phyloP scores from a whole-genome alignment of 176 grass and related monocot species.

The Paspalum notatum region DNA sequence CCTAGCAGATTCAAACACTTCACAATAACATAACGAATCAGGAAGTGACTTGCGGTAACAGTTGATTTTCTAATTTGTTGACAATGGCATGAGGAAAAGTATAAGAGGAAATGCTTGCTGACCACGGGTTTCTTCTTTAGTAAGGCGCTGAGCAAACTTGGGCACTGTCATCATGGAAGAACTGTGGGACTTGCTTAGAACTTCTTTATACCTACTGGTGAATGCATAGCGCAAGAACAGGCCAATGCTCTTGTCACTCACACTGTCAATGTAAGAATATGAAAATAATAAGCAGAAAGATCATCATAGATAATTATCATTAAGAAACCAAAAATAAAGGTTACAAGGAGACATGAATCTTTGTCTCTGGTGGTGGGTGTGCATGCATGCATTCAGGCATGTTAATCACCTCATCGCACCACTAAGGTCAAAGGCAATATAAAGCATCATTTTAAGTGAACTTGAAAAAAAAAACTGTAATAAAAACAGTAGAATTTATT shows the following conservation, averaged over 20 bases:
- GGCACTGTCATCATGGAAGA: conserved; percentile 53
- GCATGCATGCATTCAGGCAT: not conserved
- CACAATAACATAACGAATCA: not conserved
- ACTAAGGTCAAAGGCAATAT: not conserved
- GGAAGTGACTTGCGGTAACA: not conserved
- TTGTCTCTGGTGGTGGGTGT: not conserved
- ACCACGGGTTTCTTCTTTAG: conserved; percentile 81
- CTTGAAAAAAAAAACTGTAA: not conserved
- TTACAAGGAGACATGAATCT: not conserved
- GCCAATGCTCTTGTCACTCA: conserved; percentile 73
- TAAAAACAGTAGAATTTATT: not conserved
- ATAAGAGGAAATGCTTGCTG: not conserved
- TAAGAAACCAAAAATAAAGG: not conserved
- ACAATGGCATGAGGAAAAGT: conserved; percentile 7
- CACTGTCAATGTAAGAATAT: conserved; percentile 47
- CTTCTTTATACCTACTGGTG: conserved; percentile 77
- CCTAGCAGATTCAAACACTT: conserved; percentile 76
- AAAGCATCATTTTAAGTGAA: not conserved
- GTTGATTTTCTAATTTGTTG: not conserved
- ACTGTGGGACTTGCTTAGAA: conserved; percentile 88
- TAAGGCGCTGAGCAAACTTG: conserved; percentile 66
- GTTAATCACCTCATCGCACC: not conserved
- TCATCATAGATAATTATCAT: not conserved
- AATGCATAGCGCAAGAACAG: conserved; percentile 74
- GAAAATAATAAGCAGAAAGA: conserved; percentile 25